A percentile compares a stretch with the other conserved stretches of the same genome.
Conservation (phyloP, 257 asterid species). For the Solanum ossicruentum region DNA sequence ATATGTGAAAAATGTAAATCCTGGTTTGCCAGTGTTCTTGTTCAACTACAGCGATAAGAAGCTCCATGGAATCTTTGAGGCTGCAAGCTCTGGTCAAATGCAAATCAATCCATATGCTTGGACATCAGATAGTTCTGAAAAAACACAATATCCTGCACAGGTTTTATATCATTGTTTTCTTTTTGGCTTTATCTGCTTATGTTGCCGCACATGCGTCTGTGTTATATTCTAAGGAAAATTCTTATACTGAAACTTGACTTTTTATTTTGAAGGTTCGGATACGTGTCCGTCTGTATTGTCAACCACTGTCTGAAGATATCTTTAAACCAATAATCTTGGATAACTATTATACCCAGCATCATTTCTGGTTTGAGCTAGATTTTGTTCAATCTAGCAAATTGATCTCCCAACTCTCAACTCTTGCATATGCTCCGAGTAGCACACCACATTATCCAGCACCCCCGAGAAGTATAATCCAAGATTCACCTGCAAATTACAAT, state of each 20-base stretch:
- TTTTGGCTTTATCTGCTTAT: not conserved
- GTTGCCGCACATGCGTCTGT: not conserved
- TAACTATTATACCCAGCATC: slow-evolving; percentile 39
- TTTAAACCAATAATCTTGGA: slow-evolving; percentile 59
- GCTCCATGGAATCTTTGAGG: slow-evolving; percentile 76
- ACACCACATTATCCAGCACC: slow-evolving; percentile 5
- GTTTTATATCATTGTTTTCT: slow-evolving; percentile 20
- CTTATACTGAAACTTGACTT: not conserved
- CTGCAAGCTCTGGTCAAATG: slow-evolving; percentile 70
- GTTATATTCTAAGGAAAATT: not conserved
- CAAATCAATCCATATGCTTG: slow-evolving; percentile 75
- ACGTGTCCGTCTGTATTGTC: slow-evolving; percentile 44
- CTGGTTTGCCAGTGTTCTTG: slow-evolving; percentile 77
- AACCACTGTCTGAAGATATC: slow-evolving; percentile 37
- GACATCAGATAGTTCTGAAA: slow-evolving; percentile 57
- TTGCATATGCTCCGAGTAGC: slow-evolving; percentile 31
- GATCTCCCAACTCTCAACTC: slow-evolving; percentile 37
- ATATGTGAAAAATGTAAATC: slow-evolving; percentile 60
- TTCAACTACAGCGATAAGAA: slow-evolving; percentile 55
- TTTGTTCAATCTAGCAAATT: slow-evolving; percentile 59
- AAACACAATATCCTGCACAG: slow-evolving; percentile 81
- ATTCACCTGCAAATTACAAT: slow-evolving; percentile 12
- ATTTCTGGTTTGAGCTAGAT: slow-evolving; percentile 84
- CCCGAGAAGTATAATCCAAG: not conserved
- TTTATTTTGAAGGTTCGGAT: slow-evolving; percentile 55